Evolutionary conservation across 257 asterid species (phyloP).

Genomic region (Mentha longifolia): DNA sequence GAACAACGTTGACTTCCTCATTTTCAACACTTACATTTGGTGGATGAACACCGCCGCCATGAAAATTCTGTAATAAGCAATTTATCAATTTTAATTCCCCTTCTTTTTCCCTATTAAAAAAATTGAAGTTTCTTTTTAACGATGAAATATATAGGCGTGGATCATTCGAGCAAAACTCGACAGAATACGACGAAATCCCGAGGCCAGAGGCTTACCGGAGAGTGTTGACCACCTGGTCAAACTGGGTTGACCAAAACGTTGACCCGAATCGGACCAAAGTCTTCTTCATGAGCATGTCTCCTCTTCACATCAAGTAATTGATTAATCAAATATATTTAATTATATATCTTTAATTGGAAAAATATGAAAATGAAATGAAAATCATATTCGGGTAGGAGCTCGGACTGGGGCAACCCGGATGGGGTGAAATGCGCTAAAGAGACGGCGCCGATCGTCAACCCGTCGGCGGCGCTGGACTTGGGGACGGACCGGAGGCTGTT

Average conservation of each 20-base stretch:
- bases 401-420: slow-evolving; percentile 78
- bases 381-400: slow-evolving; percentile 59
- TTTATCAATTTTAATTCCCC: too few species aligned
- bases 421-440: slow-evolving; percentile 83
- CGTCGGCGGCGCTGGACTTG: slow-evolving; percentile 59
- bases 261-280: slow-evolving; percentile 65
- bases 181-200: slow-evolving; percentile 63
- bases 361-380: not conserved
- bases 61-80: slow-evolving; percentile 74
- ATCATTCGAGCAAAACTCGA: slow-evolving; percentile 68
- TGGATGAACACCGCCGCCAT: slow-evolving; percentile 89
- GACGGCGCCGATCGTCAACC: slow-evolving; percentile 67
- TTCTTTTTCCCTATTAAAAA: too few species aligned
- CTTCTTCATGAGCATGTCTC: slow-evolving; percentile 97
- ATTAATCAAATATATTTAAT: too few species aligned
- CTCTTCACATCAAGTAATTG: slow-evolving; percentile 85
- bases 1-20: slow-evolving; percentile 77
- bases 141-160: slow-evolving; percentile 55
- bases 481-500: slow-evolving; percentile 74
- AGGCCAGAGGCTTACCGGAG: slow-evolving; percentile 68
- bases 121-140: not conserved
- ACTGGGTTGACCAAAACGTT: slow-evolving; percentile 67
- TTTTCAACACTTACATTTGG: slow-evolving; percentile 91
- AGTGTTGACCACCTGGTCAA: slow-evolving; percentile 78
- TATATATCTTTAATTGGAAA: too few species aligned